Evolutionary conservation across 2,329 filamentous ascomycete genomes (phyloP), one percentile per base, ranked within the genome.

Genomic region (Alternaria gansuensis): DNA sequence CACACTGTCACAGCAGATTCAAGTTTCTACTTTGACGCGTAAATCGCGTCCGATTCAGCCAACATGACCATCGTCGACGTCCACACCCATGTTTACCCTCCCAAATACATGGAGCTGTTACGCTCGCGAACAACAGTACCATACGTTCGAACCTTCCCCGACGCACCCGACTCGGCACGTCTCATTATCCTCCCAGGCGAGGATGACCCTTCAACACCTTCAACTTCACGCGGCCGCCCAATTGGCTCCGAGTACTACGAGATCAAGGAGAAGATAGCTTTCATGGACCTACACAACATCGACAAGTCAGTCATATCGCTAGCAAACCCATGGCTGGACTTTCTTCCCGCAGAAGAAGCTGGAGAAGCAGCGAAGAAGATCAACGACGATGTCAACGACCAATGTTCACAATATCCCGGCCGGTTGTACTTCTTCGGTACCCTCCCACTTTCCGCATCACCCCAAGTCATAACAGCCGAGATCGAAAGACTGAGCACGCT

Each of bases 291-390:
- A 14, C 93, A 97, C 79, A 81, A 81, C 52, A 97, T 97, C 75
- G 85, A 90, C 76, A 87, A 90, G 64, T 95, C 91, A 1, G 90
- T 97, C 50, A 87, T 97, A 63, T 95, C 91, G 0, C 87, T 97
- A 23, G 93, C 93, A 13, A 97, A 97, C 73, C 93, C 93, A 0
- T 97, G 93, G 93, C 84, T 97, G 2, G 93, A 97, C 78, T 97
- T 96, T 73, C 79, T 97, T 0, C 77, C 82, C 0, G 74, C 86
- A 0, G 75, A 81, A 4, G 85, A 89, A 64, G 90, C 91, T 0
- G 85, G 84, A 2, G 74, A 78, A 29, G 87, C 88, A 48, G 92
- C 92, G 0, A 72, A 79, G 52, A 82, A 82, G 0, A 88, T 96
- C 75, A 97, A 97, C 76, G 82, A 88, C 65, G 91, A 94, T 65